Conservation (phyloP, 1,284 basidiomycete genomes). For the Melampsora americana region DNA sequence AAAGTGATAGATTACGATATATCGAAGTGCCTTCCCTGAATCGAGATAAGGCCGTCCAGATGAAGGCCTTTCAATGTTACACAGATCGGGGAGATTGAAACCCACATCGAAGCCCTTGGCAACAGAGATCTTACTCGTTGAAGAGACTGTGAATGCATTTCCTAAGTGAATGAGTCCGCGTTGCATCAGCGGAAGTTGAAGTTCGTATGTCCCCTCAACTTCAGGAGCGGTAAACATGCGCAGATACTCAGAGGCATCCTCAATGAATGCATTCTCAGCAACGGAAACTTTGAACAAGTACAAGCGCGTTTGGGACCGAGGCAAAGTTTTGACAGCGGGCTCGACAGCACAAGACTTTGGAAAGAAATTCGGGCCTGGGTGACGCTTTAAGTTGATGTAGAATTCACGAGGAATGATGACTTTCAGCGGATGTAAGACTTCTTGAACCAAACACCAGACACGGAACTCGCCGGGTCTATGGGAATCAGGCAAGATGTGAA, state of each 20-base stretch:
- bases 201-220: slow-evolving; percentile 91
- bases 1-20: slow-evolving; percentile 89
- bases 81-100: slow-evolving; percentile 79
- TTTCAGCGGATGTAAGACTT: slow-evolving; percentile 72
- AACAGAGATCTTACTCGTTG: slow-evolving; percentile 66
- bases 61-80: slow-evolving; percentile 63
- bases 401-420: slow-evolving; percentile 85
- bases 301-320: slow-evolving; percentile 70
- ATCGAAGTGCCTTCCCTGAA: slow-evolving; percentile 69
- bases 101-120: slow-evolving; percentile 79
- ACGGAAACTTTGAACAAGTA: slow-evolving; percentile 83
- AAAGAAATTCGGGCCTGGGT: slow-evolving; percentile 66
- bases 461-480: slow-evolving; percentile 77
- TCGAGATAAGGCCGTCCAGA: slow-evolving; percentile 72
- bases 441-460: slow-evolving; percentile 83
- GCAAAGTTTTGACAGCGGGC: slow-evolving; percentile 73
- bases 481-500: slow-evolving; percentile 75
- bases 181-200: slow-evolving; percentile 80
- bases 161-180: slow-evolving; percentile 82
- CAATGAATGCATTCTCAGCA: slow-evolving; percentile 75
- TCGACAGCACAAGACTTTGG: slow-evolving; percentile 66
- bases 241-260: slow-evolving; percentile 84
- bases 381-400: slow-evolving; percentile 80
- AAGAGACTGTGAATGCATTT: slow-evolving; percentile 71
- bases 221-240: slow-evolving; percentile 89